These are phyloP conservation scores for Parsonsia alboflavescens DNA, from an alignment of 257 asterid genomes.

Conservation along the genomic window DNA sequence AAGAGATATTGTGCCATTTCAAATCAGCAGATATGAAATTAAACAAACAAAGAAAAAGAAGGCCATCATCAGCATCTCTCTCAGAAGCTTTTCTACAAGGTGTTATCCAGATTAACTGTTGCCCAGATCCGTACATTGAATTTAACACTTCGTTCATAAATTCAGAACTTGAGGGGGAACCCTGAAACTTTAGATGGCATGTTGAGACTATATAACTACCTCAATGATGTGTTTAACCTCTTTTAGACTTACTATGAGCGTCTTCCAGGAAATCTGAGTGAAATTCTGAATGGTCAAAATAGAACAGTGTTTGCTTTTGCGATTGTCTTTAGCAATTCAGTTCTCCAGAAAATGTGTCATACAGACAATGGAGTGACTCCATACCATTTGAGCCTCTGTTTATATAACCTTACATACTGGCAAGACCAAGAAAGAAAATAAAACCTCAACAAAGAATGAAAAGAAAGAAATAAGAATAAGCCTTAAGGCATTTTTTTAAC, in stretches of 20 bases:
- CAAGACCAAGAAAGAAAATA: neutral
- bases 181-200: neutral
- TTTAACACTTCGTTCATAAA: neutral
- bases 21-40: neutral
- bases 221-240: neutral
- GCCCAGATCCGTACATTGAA: neutral
- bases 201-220: neutral
- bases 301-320: neutral
- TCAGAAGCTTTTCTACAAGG: neutral
- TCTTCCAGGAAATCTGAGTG: neutral
- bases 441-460: neutral
- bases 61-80: neutral
- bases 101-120: neutral
- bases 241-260: neutral
- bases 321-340: neutral
- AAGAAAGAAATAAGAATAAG: neutral
- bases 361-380: neutral
- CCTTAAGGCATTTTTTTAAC: neutral
- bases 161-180: neutral
- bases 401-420: neutral
- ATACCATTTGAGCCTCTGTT: neutral
- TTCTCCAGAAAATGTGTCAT: neutral
- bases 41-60: neutral
- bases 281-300: neutral
- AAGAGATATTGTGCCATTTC: neutral